These are phyloP conservation scores for Trichosporon coremiiforme DNA, from an alignment of 1,284 basidiomycete genomes.

Conservation along the genomic window DNA sequence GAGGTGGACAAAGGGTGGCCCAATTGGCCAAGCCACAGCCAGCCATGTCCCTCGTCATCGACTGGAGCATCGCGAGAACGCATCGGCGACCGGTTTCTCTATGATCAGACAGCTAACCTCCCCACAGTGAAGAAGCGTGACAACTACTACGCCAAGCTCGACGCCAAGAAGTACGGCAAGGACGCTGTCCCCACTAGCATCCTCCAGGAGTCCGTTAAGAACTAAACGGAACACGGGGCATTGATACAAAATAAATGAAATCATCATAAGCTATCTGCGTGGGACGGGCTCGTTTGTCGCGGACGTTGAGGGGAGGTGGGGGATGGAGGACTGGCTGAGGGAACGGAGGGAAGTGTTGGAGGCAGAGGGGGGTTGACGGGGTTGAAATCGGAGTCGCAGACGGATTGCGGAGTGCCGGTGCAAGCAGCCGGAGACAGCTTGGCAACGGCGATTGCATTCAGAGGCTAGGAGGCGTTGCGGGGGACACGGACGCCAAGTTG, in stretches of 20 bases:
- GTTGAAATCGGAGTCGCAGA: too few species aligned
- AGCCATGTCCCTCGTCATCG: conserved; percentile 2
- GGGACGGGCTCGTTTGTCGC: too few species aligned
- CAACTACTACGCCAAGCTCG: conserved; percentile 34
- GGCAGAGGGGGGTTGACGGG: too few species aligned
- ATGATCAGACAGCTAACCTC: conserved; percentile 19
- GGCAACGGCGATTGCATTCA: too few species aligned
- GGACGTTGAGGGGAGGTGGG: neutral
- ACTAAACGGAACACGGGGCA: neutral
- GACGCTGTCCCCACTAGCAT: conserved; percentile 18
- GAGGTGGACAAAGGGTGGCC: neutral
- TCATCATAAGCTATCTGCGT: neutral
- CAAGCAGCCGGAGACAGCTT: too few species aligned
- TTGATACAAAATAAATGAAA: conserved; percentile 17
- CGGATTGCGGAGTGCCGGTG: too few species aligned
- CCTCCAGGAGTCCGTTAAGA: conserved; percentile 17
- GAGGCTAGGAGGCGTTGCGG: neutral
- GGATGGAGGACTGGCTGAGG: too few species aligned
- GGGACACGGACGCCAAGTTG: neutral
- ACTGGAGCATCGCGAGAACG: too few species aligned
- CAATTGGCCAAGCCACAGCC: neutral
- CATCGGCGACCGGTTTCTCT: too few species aligned
- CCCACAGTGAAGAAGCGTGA: conserved; percentile 33
- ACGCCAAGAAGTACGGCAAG: conserved; percentile 26
- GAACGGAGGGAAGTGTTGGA: too few species aligned